Evolutionary conservation across 202 grass and related monocot species (phyloP).

Genomic region (Schoenoplectus triqueter): DNA sequence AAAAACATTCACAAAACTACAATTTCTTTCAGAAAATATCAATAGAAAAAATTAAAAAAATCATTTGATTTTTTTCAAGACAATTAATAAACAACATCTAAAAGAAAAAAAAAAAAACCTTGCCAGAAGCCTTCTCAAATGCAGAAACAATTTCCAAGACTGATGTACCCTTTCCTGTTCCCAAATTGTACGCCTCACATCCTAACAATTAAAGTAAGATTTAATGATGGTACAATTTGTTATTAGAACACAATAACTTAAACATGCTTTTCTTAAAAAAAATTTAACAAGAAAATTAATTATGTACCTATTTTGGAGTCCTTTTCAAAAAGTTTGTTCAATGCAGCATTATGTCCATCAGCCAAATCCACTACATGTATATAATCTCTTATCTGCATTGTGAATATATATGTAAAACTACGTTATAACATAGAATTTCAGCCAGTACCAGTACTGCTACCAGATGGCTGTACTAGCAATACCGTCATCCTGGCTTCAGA

Average conservation of each 20-base stretch:
- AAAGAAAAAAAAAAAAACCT: slow-evolving; percentile 47
- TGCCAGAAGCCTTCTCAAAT: slow-evolving; percentile 92
- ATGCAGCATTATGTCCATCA: slow-evolving; percentile 84
- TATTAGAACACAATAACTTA: slow-evolving; percentile 20
- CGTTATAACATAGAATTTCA: background rate
- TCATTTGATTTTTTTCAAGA: background rate
- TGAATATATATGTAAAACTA: slow-evolving; percentile 30
- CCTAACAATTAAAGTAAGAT: slow-evolving; percentile 46
- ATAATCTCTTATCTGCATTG: slow-evolving; percentile 83
- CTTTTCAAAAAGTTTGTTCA: slow-evolving; percentile 76
- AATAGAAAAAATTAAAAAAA: slow-evolving; percentile 13
- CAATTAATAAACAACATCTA: too few species aligned
- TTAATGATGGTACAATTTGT: background rate
- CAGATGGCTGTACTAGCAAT: slow-evolving; percentile 23
- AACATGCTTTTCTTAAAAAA: background rate
- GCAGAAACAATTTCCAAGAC: slow-evolving; percentile 91
- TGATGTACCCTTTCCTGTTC: slow-evolving; percentile 88
- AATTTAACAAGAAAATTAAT: slow-evolving; percentile 21
- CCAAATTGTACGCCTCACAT: slow-evolving; percentile 91
- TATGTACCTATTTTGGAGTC: slow-evolving; percentile 64
- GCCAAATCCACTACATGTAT: slow-evolving; percentile 97
- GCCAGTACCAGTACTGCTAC: slow-evolving; percentile 23
- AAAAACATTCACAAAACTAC: background rate
- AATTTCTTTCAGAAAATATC: background rate
- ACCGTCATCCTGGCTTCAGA: background rate